Base-by-base conservation (phyloP, 352 stramenopile species). In the Phytophthora europaea region DNA sequence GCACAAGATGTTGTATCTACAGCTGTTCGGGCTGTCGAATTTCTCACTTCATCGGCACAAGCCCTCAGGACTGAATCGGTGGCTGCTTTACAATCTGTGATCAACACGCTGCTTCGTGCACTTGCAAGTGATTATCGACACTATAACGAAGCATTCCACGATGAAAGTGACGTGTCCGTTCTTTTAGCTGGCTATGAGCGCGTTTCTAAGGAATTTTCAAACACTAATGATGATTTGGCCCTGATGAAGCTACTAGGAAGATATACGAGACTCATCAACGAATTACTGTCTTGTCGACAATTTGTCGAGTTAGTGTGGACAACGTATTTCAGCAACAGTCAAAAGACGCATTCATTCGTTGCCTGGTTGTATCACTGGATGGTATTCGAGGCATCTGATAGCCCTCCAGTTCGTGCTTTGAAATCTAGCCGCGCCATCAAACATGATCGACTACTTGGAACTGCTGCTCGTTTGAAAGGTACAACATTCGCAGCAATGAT, bases 301-400 rank as follows among this genome's bases (percentile, higher is more conserved):
- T 50, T 28, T 34, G 26, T 51, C 15, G 34, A 61, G 28, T 13
- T 59, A 22, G 22, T 70, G 13, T 74, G 61, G 67, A 40, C 33
- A 20, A 15, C 13, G 6, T 40, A 18, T 16, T 61, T 63, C n/a
- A 34, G 45, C 26, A 38, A 38, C 20, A 28, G 7, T 38, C 52
- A 51, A 38, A 45, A 18, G 3, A 33, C 10, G 26, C 45, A 16
- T 23, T 26, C 16, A 6, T 70, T 74, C 43, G 4, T 74, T 13
- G 26, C 60, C 26, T 70, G 52, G 67, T 4, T 65, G 6, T 74
- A 50, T 28, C 43, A 55, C 18, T 72, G 69, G 69, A 62, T 72
- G 12, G 10, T 57, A 3, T 75, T 75, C n/a, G 31, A 72, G 9
- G 38, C 54, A 18, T 36, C 6, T 13, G 10, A 62, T 61, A 47